A percentile compares a stretch with the other conserved stretches of the same genome.
Conservation (phyloP, 345 rosid genomes). For the Reutealis trisperma region DNA sequence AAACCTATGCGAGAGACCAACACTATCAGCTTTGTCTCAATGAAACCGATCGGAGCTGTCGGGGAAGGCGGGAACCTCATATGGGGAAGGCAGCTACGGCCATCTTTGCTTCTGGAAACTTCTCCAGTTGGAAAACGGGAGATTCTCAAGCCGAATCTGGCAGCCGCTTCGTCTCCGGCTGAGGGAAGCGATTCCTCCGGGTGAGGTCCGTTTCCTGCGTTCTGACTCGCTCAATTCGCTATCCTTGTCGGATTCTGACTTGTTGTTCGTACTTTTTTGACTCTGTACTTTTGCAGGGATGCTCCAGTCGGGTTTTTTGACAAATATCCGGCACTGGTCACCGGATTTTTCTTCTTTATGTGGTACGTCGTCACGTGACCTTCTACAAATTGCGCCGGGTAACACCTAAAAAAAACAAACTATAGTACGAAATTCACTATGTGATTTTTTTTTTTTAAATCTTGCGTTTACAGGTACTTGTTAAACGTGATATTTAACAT, state of each 20-base stretch:
- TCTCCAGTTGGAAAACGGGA: conserved; percentile 39
- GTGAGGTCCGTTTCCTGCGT: conserved; percentile 90
- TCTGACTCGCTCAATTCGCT: conserved; percentile 31
- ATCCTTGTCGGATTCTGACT: conserved; percentile 33
- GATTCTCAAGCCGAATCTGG: conserved; percentile 47
- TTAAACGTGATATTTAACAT: conserved; percentile 96
- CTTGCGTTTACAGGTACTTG: conserved; percentile 57
- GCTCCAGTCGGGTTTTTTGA: conserved; percentile 67
- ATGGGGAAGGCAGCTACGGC: conserved; percentile 85
- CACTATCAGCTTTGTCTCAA: conserved; percentile 30
- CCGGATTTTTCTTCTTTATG: conserved; percentile 98
- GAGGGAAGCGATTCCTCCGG: conserved; percentile 91
- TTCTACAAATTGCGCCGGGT: too few relatives aligned
- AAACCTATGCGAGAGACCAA: conserved; percentile 34
- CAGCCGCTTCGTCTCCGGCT: conserved; percentile 72
- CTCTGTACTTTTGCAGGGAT: conserved; percentile 51
- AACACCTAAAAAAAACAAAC: background rate
- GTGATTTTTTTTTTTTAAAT: background rate
- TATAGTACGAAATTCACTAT: too few relatives aligned
- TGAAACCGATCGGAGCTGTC: conserved; percentile 52
- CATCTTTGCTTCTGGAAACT: conserved; percentile 60
- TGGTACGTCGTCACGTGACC: conserved; percentile 42
- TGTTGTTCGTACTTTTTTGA: conserved; percentile 20
- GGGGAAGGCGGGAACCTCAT: conserved; percentile 76
- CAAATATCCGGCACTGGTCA: conserved; percentile 74